Conservation (phyloP, 2,329 filamentous ascomycete species). For the Macroventuria anomochaeta region DNA sequence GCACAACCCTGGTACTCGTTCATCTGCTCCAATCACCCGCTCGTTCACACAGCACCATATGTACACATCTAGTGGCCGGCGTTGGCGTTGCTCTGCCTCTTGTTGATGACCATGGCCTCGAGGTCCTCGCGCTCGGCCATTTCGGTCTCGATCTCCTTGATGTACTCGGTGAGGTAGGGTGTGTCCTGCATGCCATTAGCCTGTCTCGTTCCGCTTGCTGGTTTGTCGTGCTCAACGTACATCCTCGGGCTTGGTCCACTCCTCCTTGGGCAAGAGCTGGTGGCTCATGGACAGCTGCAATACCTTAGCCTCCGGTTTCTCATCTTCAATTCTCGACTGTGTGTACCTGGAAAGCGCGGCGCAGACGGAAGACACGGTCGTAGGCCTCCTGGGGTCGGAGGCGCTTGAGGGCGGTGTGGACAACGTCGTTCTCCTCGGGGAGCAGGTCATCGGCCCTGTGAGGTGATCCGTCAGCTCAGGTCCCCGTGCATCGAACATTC, state of each 20-base stretch:
- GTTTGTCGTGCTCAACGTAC: constrained; percentile 51
- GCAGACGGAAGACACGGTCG: constrained; percentile 96
- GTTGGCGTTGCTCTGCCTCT: constrained; percentile 42
- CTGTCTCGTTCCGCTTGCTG: neutral
- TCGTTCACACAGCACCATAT: constrained; percentile 26
- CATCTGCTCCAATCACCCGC: constrained; percentile 22
- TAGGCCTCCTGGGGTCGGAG: constrained; percentile 89
- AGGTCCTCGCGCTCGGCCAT: constrained; percentile 71
- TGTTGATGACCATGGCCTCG: constrained; percentile 68
- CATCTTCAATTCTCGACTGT: neutral
- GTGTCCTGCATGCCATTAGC: constrained; percentile 60
- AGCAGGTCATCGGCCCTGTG: constrained; percentile 91
- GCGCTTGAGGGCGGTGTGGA: constrained; percentile 88
- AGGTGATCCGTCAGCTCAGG: constrained; percentile 38
- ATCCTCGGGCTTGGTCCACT: constrained; percentile 72
- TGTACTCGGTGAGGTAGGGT: constrained; percentile 70
- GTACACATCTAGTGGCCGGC: constrained; percentile 35
- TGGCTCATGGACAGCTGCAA: constrained; percentile 69
- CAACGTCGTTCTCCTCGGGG: constrained; percentile 86
- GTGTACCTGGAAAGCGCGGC: constrained; percentile 86
- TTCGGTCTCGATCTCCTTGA: constrained; percentile 72
- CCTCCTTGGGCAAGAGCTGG: constrained; percentile 66
- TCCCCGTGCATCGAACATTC: constrained; percentile 5
- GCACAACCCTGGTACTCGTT: constrained; percentile 34
- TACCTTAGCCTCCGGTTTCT: constrained; percentile 24